Evolutionary conservation across 176 grass and related monocot genomes (phyloP), one percentile per base, ranked within the genome.

Genomic region (Triticum aestivum): DNA sequence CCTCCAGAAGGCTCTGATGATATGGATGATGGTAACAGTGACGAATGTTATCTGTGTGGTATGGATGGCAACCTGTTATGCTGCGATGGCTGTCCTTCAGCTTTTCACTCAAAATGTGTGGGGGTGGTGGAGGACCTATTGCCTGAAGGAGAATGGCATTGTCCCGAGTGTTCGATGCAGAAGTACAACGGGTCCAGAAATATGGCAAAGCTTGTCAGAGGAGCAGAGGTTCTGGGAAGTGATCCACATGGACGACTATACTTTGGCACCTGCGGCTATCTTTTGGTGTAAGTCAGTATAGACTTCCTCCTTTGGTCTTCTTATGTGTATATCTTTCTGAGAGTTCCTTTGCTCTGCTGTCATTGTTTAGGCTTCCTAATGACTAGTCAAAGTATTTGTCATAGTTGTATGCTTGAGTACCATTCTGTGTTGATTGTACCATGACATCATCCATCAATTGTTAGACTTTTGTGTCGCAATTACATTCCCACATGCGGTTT

Each of bases 21-120:
- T 27, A 59, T 73, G 63, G 94, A 84, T 80, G 97, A 99, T 86
- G 75, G 89, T 73, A 99, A 99, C 77, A 96, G 88, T 34, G 94
- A 99, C 21, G 97, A 99, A 27, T 99, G 97, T 73, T 91, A 90
- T 73, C 88, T 99, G 32, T 99, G 97, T 80, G 80, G 88, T 18
- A 99, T 99, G 78, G 97, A 96, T 90, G 97, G 97, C 82, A 99
- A 90, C 63, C 90, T 96, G 79, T 78, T 99, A 88, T 99, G 97
- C 71, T 99, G 97, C 45, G 97, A 99, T 87, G 97, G 94, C 72
- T 99, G 97, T 84, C 97, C 97, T 84, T 90, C 92, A 72, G 97
- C 97, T 9, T 99, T 99, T 75, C 97, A 99, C 86, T 99, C 97
- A 42, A 99, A 86, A 88, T 98, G 96, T 77, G 93, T 96, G 17